Percentiles rank a stretch among this genome's conserved stretches.
Evolutionary conservation across 371 early-diverging fungal genomes (phyloP).

Genomic region (Actinomucor elegans): DNA sequence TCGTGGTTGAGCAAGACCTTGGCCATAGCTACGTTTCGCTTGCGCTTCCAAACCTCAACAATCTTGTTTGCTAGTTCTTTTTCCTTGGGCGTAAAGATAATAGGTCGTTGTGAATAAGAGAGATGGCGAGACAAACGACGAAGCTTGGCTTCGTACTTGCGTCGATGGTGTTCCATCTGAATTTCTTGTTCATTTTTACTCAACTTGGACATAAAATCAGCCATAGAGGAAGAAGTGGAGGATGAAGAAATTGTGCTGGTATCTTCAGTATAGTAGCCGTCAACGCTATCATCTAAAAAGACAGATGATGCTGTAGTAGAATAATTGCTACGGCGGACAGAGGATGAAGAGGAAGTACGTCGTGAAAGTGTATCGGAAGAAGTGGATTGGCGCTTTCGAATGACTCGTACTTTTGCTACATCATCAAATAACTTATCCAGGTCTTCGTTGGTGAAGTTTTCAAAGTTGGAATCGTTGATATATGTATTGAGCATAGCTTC

Average conservation of each 20-base stretch:
- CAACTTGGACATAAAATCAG: constrained; percentile 9
- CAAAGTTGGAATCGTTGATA: constrained; percentile 43
- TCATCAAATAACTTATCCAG: constrained; percentile 54
- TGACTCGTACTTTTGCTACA: constrained; percentile 46
- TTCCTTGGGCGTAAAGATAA: constrained; percentile 43
- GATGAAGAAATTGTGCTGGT: constrained; percentile 13
- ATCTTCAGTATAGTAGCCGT: constrained; percentile 15
- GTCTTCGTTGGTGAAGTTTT: constrained; percentile 52
- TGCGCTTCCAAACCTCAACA: constrained; percentile 53
- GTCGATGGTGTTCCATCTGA: constrained; percentile 46
- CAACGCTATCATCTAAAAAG: constrained; percentile 16
- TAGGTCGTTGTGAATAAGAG: constrained; percentile 10
- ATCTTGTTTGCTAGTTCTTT: constrained; percentile 48
- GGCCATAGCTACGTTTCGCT: constrained; percentile 64
- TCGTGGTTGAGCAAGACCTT: constrained; percentile 64
- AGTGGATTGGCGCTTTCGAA: constrained; percentile 24
- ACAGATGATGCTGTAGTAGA: constrained; percentile 19
- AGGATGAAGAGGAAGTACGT: constrained; percentile 25
- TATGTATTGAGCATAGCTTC: constrained; percentile 59
- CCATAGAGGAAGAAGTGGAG: not conserved
- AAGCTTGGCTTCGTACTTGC: constrained; percentile 52
- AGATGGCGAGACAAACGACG: constrained; percentile 33
- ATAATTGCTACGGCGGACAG: constrained; percentile 17
- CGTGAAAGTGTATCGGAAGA: constrained; percentile 25
- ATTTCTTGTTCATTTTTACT: constrained; percentile 47